Evolutionary conservation across 1,284 basidiomycete species (phyloP), one percentile per base, ranked within the genome.

Genomic region (Ceratobasidium sp.): DNA sequence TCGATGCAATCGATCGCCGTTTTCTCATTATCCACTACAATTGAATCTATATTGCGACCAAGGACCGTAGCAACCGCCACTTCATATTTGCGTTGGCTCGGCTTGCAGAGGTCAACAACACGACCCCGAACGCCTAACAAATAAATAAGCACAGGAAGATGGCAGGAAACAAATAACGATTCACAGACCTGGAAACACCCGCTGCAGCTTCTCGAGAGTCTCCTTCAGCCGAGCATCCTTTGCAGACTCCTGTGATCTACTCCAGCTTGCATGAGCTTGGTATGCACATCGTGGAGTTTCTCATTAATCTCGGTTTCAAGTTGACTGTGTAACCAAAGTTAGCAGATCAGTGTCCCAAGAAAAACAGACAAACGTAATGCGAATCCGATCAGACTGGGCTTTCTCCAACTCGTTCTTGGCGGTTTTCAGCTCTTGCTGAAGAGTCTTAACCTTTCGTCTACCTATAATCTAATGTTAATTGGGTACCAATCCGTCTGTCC

Each of bases 1-100:
- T 97, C 93, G 78, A 99, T 98, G 81, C 97, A 99, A 78, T 97
- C 94, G 75, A 98, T 97, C 1, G 95, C 97, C 0, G 94, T 96
- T 82, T 93, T 94, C 83, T 99, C 96, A 77, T 94, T 90, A 77
- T 98, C 96, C 0, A 99, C 96, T 1, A 99, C 93, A 71, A 99
- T 89, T 1, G 96, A 93, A 77, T 99, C 97, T 64, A 96, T 92
- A 80, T 99, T 96, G 72, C 96, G 87, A 0, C 97, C 97, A 1
- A 99, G 85, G n/a, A 98, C 90, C n/a, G 96, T 95, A 10, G 91
- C 89, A n/a, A 99, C 93, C 0, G 97, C 95, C 0, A 88, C 87
- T 78, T 97, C 93, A 79, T 98, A 99, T 82, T 97, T 98, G 73
- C 91, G 87, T 74, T 93, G 90, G 0, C 92, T 94, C 0, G 97